Conservation (phyloP, 2,329 filamentous ascomycete genomes). For the Venturia pyrina region DNA sequence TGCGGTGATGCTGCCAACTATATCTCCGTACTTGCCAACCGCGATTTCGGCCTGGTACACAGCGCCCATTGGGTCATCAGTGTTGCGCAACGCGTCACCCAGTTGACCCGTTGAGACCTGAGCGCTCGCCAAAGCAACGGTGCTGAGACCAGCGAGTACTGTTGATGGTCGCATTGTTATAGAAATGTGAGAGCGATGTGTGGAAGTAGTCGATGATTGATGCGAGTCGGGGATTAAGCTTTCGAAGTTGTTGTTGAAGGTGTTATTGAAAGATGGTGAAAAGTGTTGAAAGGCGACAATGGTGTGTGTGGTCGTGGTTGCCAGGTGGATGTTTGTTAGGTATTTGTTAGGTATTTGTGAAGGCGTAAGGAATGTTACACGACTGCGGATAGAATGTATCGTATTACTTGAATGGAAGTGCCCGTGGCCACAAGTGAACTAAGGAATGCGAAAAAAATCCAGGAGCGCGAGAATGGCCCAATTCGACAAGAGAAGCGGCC, state of each 20-base stretch:
- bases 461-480: background rate
- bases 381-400: background rate
- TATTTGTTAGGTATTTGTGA: too few relatives aligned
- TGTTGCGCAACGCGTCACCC: slow-evolving; percentile 24
- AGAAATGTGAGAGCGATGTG: background rate
- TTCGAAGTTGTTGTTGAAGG: background rate
- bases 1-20: slow-evolving; percentile 27
- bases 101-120: slow-evolving; percentile 18
- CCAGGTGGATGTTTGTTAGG: background rate
- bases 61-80: slow-evolving; percentile 29
- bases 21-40: background rate
- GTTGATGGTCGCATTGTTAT: slow-evolving; percentile 2
- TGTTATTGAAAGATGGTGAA: background rate
- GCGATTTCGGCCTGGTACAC: slow-evolving; percentile 24
- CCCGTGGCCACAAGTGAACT: background rate
- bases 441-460: too few relatives aligned
- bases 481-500: background rate
- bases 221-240: background rate
- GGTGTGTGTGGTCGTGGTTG: background rate
- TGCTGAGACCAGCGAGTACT: background rate
- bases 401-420: background rate
- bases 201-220: background rate
- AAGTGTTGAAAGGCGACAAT: background rate
- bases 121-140: slow-evolving; percentile 12
- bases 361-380: background rate